Evolutionary conservation across 345 rosid species (phyloP), one percentile per base, ranked within the genome.

Genomic region (Corchorus capsularis): DNA sequence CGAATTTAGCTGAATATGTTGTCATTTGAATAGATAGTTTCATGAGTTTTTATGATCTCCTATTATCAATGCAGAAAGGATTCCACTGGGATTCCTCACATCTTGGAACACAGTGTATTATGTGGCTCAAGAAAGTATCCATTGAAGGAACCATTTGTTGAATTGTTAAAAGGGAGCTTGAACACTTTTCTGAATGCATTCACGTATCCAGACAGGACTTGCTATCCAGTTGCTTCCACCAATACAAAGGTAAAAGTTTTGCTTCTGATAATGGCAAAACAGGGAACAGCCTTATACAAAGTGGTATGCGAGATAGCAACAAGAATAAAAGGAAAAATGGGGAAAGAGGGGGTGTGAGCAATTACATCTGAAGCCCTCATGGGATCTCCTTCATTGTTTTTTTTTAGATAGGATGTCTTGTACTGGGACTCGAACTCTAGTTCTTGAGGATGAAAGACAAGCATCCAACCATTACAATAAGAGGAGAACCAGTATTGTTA

Each of bases 51-150:
- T 72, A 11, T 63, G 3, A 20, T 57, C 17, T 71, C 8, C 5
- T 65, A 49, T 66, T 81, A 72, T 79, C 47, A 53, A 75, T 90
- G 92, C 89, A 93, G 99, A 80, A 88, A 88, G 81, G 92, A 96
- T 91, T 96, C 99, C 50, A 92, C 98, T 67, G 99, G 97, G 71
- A 94, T 96, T 81, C 99, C 99, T 16, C 99, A 93, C 88, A 93
- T 96, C 77, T 75, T 96, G 86, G 98, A 96, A 78, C 99, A 96
- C 82, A 92, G 98, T 70, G 99, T 96, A 9, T 83, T 96, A 15
- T 96, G 99, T 77, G 99, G 99, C 63, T 96, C 99, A 22, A 87
- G 97, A 69, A 93, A 96, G 86, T 96, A 93, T 78, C 98, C 98
- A 8, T 83, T 96, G 77, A 96, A 96, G 84, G 99, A 96, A 82